Evolutionary conservation across 1,139 yeast genomes (phyloP), one percentile per base, ranked within the genome.

Genomic region (Saccharomyces hybrid): DNA sequence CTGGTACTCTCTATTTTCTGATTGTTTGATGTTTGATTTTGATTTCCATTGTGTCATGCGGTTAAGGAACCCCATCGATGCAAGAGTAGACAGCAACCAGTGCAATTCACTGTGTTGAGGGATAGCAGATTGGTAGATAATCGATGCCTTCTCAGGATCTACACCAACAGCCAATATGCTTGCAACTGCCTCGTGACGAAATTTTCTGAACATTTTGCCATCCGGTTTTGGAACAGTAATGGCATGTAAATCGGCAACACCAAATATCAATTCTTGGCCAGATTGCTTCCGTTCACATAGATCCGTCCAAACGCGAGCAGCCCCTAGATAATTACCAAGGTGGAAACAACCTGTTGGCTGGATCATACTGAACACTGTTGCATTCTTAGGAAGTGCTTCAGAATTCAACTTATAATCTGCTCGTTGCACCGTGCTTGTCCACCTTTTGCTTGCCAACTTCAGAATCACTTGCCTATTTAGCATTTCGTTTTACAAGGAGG

Each of bases 31-130:
- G 30, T 75, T 73, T 7, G 79, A 69, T 66, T 91, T 91, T 69
- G 89, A 83, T 69, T 93, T 93, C 98, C 98, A 93, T 71, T 95
- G 99, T 0, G 96, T 89, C 99, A 93, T 93, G 59, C 99, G 75
- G 66, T 88, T 86, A 61, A 93, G 75, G 51, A 83, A 80, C 0
- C 99, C 98, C 84, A 91, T 83, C 27, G 90, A 82, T 0, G 96
- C 80, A 48, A 88, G 71, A 58, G 96, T 86, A 0, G 89, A 81
- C 41, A 93, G 73, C 16, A 88, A 75, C 99, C 99, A 93, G 64
- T 78, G 78, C 53, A 93, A 75, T 65, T 90, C 95, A 0, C 91
- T 66, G 66, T 93, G 98, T 63, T 87, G 90, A 0, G 89, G 83
- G 0, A 93, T 84, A 27, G 81, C 77, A 0, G 95, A 84, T 70